These are phyloP conservation scores for Nosema muscidifuracis DNA, from an alignment of 371 early-diverging fungal species.

Conservation along the genomic window DNA sequence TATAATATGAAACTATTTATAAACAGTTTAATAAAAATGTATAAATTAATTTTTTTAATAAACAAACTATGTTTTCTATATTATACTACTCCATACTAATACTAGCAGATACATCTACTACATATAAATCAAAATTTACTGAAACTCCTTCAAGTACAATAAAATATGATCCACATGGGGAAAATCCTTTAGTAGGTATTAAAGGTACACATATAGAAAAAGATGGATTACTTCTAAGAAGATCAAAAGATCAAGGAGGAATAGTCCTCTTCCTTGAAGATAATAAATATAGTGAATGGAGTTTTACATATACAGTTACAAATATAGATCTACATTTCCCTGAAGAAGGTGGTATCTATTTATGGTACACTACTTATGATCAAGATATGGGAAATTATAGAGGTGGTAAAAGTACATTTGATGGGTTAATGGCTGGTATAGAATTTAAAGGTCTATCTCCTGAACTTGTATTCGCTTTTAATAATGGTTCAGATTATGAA, in stretches of 20 bases:
- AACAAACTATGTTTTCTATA: no score
- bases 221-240: background rate
- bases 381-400: constrained; percentile 52
- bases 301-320: constrained; percentile 52
- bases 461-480: constrained; percentile 56
- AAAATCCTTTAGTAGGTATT: background rate
- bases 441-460: constrained; percentile 55
- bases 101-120: no score
- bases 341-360: constrained; percentile 59
- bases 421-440: constrained; percentile 62
- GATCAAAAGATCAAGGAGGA: constrained; percentile 44
- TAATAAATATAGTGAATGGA: constrained; percentile 62
- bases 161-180: background rate
- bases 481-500: constrained; percentile 52
- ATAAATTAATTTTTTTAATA: no score
- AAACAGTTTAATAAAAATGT: no score
- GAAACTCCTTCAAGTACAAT: background rate
- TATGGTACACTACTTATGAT: constrained; percentile 63
- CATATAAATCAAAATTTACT: no score
- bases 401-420: constrained; percentile 54
- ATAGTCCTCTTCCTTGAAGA: constrained; percentile 53
- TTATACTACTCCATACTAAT: no score
- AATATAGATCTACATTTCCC: constrained; percentile 44
- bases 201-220: background rate
- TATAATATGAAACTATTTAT: no score